These are phyloP conservation scores for Penicillium pulvis DNA, from an alignment of 495 filamentous ascomycete species.

Conservation along the genomic window DNA sequence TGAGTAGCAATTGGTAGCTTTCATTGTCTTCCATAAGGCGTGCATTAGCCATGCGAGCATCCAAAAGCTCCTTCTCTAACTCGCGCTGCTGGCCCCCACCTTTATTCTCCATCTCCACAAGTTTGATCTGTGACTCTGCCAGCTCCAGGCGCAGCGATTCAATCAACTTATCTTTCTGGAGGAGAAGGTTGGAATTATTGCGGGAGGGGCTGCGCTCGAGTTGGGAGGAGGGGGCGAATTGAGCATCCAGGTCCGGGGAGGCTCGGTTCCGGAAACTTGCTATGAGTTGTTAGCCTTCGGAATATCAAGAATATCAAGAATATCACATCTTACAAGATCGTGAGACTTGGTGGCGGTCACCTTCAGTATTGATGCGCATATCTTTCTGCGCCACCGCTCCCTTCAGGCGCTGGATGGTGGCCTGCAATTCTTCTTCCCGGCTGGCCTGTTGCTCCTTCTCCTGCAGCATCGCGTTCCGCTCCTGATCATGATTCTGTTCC, in stretches of 20 bases:
- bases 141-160: constrained; percentile 89
- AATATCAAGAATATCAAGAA: background rate
- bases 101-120: constrained; percentile 90
- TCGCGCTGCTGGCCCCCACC: constrained; percentile 83
- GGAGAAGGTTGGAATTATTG: constrained; percentile 81
- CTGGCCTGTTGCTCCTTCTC: constrained; percentile 87
- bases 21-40: constrained; percentile 98
- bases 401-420: constrained; percentile 85
- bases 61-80: constrained; percentile 83
- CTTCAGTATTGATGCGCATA: constrained; percentile 58
- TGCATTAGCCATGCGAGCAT: constrained; percentile 91
- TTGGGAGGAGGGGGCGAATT: constrained; percentile 86
- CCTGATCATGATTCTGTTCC: constrained; percentile 85
- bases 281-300: constrained; percentile 37
- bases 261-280: constrained; percentile 56
- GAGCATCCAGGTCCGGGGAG: constrained; percentile 57
- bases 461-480: constrained; percentile 81
- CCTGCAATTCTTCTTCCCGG: constrained; percentile 85
- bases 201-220: constrained; percentile 78
- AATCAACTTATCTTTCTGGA: constrained; percentile 96
- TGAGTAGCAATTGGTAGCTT: constrained; percentile 91
- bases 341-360: constrained; percentile 63
- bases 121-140: constrained; percentile 91
- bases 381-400: constrained; percentile 78
- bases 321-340: constrained; percentile 63